Percentiles rank a stretch among this genome's conserved stretches.
Conservation (phyloP, 2,329 filamentous ascomycete species). For the Neopestalotiopsis clavispora region DNA sequence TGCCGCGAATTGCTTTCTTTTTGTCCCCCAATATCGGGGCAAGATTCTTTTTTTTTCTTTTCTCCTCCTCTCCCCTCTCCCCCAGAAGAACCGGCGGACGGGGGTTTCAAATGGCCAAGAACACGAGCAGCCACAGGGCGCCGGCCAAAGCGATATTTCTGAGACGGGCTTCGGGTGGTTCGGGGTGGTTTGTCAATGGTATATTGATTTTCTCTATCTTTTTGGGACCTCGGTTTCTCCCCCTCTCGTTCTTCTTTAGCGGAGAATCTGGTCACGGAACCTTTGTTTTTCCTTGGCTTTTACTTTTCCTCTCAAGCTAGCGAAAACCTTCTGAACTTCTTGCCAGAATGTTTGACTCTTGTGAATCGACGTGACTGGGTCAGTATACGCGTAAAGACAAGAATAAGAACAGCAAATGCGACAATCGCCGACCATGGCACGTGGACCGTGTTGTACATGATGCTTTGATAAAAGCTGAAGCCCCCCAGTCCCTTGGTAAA, state of each 20-base stretch:
- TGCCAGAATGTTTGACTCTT: background rate
- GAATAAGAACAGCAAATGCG: background rate
- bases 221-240: background rate
- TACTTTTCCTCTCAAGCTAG: background rate
- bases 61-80: background rate
- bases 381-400: background rate
- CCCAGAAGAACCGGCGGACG: too few species aligned
- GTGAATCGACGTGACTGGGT: background rate
- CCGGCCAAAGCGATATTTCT: slow-evolving; percentile 2
- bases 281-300: background rate
- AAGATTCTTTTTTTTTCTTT: background rate
- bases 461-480: too few species aligned
- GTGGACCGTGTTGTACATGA: background rate
- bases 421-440: slow-evolving; percentile 1
- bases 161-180: background rate
- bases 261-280: background rate
- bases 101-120: background rate
- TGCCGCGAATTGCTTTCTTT: background rate
- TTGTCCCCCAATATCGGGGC: background rate
- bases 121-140: background rate
- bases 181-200: background rate
- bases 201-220: background rate
- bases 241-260: too few species aligned
- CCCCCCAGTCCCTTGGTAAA: background rate
- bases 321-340: background rate